Base-by-base conservation (phyloP, 2,329 filamentous ascomycete genomes). In the Daldinia sp. region DNA sequence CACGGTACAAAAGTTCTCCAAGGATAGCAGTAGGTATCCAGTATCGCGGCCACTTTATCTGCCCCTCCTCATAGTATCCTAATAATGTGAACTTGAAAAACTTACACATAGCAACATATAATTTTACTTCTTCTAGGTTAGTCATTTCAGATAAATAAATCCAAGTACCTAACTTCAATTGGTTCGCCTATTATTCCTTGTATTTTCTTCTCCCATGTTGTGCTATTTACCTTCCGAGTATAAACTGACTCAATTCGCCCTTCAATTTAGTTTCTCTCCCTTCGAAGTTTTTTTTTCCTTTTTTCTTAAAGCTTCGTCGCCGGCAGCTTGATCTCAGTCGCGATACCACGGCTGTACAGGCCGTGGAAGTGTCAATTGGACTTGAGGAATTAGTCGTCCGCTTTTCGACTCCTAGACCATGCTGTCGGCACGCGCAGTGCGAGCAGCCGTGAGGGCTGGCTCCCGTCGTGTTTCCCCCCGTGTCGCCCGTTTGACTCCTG, bases 391-490 rank as follows among this genome's bases (percentile, higher is more conserved):
- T 48, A 50, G 43, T 52, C 43, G 10, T 52, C 53, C 45, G 34
- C 52, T 53, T 27, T 59, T 47, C 52, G n/a, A 32, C 32, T 27
- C 15, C 15, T 37, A 48, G 45, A 71, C 50, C 3, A 74, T 75
- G 73, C 35, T 74, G 9, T 70, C 68, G 34, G 58, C 65, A 29
- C 70, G 72, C 63, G 72, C 71, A 52, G 67, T 69, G 45, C 71
- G 73, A 61, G 73, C 68, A 17, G 71, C 68, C 39, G 50, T 75
- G 35, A 68, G 73, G 54, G 73, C 73, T 50, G 73, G 74, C 39
- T 69, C 73, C 65, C 73, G 74, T 56, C 66, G 73, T 35, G 70
- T 71, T 47, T 37, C 64, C 23, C 67, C 69, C 37, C 69, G 70
- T 49, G 52, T 63, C 21, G 57, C 69, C 62, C 67, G 71, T 34